These are phyloP conservation scores for Pelagophyceae sp. DNA, from an alignment of 352 stramenopile species.

Conservation along the genomic window DNA sequence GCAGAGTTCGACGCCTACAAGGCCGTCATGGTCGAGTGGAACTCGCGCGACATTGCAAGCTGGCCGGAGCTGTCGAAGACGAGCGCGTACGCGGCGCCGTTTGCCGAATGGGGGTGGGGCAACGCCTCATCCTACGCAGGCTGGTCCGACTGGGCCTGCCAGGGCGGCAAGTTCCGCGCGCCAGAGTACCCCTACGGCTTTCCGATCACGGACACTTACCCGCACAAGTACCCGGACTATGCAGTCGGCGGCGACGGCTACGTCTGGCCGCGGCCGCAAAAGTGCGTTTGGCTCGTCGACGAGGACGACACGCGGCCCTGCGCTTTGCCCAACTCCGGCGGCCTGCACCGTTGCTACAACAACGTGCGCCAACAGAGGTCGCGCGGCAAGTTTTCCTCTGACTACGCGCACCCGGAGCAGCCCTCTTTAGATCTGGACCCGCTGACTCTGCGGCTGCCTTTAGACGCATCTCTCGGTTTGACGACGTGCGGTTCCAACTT, in stretches of 20 bases:
- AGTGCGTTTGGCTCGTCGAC: slow-evolving; percentile 83
- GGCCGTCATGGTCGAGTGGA: not conserved
- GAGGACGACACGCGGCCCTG: slow-evolving; percentile 62
- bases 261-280: not conserved
- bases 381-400: not conserved
- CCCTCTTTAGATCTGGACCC: too few species aligned
- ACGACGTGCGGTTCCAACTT: slow-evolving; percentile 43
- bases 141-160: not conserved
- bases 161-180: not conserved
- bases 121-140: not conserved
- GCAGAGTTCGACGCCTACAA: slow-evolving; percentile 10
- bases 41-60: not conserved
- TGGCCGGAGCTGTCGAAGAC: not conserved
- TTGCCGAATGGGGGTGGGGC: not conserved
- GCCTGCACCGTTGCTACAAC: slow-evolving; percentile 4
- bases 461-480: slow-evolving; percentile 25
- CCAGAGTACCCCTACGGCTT: not conserved
- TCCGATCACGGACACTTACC: slow-evolving; percentile 4
- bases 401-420: slow-evolving; percentile 12
- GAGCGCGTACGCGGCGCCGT: not conserved
- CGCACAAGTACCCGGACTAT: not conserved
- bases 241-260: too few species aligned
- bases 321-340: slow-evolving; percentile 24
- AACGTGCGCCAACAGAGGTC: not conserved
- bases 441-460: slow-evolving; percentile 2